A percentile compares a stretch with the other conserved stretches of the same genome.
Conservation (phyloP, 1,139 yeast genomes). For the Scheffersomyces parashehatae region DNA sequence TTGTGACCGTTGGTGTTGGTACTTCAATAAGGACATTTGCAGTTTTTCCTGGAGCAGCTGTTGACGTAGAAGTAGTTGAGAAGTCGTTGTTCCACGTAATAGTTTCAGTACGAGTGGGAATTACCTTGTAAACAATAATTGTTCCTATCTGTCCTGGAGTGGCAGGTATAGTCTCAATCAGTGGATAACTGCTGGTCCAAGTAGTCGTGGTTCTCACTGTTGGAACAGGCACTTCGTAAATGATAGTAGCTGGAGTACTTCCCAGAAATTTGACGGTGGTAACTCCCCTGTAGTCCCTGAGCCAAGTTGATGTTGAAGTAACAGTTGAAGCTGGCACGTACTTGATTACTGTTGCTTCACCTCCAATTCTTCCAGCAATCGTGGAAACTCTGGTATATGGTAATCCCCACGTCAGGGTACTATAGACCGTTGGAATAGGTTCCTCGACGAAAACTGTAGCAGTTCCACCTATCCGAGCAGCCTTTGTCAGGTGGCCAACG, state of each 20-base stretch:
- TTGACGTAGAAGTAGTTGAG: background rate
- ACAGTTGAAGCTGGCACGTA: slow-evolving; percentile 18
- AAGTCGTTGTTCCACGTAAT: too few species aligned
- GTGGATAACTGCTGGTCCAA: slow-evolving; percentile 7
- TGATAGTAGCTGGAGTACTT: slow-evolving; percentile 15
- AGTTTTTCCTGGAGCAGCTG: slow-evolving; percentile 6
- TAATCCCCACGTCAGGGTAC: slow-evolving; percentile 5
- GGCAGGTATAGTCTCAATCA: background rate
- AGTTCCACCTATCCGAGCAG: slow-evolving; percentile 7
- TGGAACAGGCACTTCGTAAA: slow-evolving; percentile 17
- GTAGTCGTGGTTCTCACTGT: slow-evolving; percentile 10
- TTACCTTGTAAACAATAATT: slow-evolving; percentile 8
- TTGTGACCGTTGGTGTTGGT: slow-evolving; percentile 19
- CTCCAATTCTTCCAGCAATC: slow-evolving; percentile 3
- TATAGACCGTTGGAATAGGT: slow-evolving; percentile 14
- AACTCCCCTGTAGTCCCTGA: slow-evolving; percentile 5
- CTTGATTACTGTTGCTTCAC: slow-evolving; percentile 17
- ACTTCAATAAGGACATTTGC: slow-evolving; percentile 9
- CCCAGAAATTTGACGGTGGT: slow-evolving; percentile 12
- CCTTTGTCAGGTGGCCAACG: too few species aligned
- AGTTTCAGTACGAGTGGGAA: slow-evolving; percentile 1
- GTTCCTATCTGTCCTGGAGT: slow-evolving; percentile 5
- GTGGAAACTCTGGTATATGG: too few species aligned
- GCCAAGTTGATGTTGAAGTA: slow-evolving; percentile 17
- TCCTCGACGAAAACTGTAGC: slow-evolving; percentile 17